Evolutionary conservation across 2,329 filamentous ascomycete species (phyloP), one percentile per base, ranked within the genome.

Genomic region (Nothophaeocryptopus gaeumannii): DNA sequence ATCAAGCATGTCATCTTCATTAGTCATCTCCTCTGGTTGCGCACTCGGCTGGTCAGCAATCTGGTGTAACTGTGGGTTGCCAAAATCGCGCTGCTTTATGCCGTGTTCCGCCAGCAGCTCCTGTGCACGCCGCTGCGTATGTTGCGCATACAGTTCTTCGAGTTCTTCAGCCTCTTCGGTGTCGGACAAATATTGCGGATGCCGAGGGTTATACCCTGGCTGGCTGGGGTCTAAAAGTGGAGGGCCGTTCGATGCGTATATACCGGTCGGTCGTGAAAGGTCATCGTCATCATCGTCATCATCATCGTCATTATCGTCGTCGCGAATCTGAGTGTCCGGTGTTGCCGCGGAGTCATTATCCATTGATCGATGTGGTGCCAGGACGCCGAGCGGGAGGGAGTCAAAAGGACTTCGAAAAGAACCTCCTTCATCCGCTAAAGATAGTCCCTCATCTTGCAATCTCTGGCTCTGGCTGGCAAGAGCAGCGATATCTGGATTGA

Each of bases 111-210:
- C 36, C 8, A 47, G 40, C 20, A 43, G 34, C 26, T 49, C 20
- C 12, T 37, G 35, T 31, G 50, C 53, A 44, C 42, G 29, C 8
- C 45, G 40, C 38, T 42, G 36, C 7, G 40, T 41, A 12, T 37
- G 45, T 29, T 53, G 50, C 7, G 46, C 34, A 15, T 53, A 53
- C 10, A 48, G 20, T 16, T 53, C 39, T 16, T 53, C 45, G 46
- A 55, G 48, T 7, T 53, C 48, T 35, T 59, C 55, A 15, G 58
- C 57, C 37, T 59, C 57, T 47, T 59, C 57, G 5, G 57, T 59
- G 35, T 59, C 57, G 11, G 47, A 58, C 10, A 35, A 30, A 26
- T 49, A 49, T 15, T 52, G 38, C 11, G 44, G 49, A 38, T 51
- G 46, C 9, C 50, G 41, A 1, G 16, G 39, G 26, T 39, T 53